These are phyloP conservation scores for Heliamphora pulchella DNA, from an alignment of 179 eudicot genomes.

Conservation along the genomic window DNA sequence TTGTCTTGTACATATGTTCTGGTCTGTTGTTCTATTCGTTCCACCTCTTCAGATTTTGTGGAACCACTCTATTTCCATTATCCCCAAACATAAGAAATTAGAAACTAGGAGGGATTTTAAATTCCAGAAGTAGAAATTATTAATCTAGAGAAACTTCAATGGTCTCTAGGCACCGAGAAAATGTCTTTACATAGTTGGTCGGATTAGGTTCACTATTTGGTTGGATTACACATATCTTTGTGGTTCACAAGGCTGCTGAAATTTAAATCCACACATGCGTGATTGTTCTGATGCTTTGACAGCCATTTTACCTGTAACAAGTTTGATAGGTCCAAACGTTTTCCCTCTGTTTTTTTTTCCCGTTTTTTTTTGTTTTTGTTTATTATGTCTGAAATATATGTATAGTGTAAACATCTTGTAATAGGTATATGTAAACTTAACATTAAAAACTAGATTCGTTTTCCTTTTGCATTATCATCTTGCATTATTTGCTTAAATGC, in stretches of 20 bases:
- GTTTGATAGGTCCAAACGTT: not conserved
- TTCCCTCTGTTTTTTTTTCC: not conserved
- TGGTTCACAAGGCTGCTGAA: not conserved
- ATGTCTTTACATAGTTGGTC: too few relatives aligned
- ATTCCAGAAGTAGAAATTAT: not conserved
- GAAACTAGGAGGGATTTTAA: not conserved
- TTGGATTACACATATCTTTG: not conserved
- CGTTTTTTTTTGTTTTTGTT: not conserved
- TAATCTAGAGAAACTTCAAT: too few relatives aligned
- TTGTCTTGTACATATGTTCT: slow-evolving; percentile 9
- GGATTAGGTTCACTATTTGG: too few relatives aligned
- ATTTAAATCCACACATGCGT: not conserved
- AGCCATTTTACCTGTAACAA: not conserved
- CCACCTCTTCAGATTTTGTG: slow-evolving; percentile 2
- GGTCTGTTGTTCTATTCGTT: not conserved
- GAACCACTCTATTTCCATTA: not conserved
- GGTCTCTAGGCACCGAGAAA: too few relatives aligned
- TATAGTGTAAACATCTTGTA: not conserved
- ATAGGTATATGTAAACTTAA: not conserved
- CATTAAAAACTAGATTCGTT: too few relatives aligned
- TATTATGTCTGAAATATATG: too few relatives aligned
- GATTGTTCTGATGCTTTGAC: not conserved
- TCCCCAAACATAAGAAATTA: not conserved
- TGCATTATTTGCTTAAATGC: not conserved
- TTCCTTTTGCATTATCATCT: too few relatives aligned